A percentile compares a stretch with the other conserved stretches of the same genome.
Conservation (phyloP, 1,139 yeast species). For the Suhomyces coccinellae region DNA sequence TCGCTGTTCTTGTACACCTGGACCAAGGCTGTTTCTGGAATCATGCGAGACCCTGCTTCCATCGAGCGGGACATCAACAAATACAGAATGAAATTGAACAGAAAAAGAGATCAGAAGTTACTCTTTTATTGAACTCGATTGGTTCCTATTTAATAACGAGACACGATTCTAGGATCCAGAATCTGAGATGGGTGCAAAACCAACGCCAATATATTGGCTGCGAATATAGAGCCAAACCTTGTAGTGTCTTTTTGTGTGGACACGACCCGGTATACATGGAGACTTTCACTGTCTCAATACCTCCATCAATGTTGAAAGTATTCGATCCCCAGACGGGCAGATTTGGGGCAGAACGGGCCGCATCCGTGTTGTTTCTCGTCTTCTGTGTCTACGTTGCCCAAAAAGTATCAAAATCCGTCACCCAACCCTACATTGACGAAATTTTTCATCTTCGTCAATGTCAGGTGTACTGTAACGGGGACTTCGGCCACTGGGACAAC, state of each 20-base stretch:
- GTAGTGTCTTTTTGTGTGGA: no score
- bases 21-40: slow-evolving; percentile 23
- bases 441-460: slow-evolving; percentile 84
- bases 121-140: no score
- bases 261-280: neutral
- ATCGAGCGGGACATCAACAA: neutral
- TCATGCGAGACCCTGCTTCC: slow-evolving; percentile 19
- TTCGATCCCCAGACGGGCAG: neutral
- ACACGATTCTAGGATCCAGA: no score
- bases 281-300: no score
- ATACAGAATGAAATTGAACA: no score
- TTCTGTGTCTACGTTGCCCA: slow-evolving; percentile 19
- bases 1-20: slow-evolving; percentile 19
- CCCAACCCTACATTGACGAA: slow-evolving; percentile 66
- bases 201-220: no score
- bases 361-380: slow-evolving; percentile 13
- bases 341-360: neutral
- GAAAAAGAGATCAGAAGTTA: no score
- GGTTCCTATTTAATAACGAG: no score
- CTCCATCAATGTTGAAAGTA: neutral
- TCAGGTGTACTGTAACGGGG: slow-evolving; percentile 58
- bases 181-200: no score
- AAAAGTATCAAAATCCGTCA: slow-evolving; percentile 27
- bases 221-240: no score
- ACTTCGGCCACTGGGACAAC: slow-evolving; percentile 72